Conservation (phyloP, 1,284 basidiomycete species). For the Trametes hirsuta region DNA sequence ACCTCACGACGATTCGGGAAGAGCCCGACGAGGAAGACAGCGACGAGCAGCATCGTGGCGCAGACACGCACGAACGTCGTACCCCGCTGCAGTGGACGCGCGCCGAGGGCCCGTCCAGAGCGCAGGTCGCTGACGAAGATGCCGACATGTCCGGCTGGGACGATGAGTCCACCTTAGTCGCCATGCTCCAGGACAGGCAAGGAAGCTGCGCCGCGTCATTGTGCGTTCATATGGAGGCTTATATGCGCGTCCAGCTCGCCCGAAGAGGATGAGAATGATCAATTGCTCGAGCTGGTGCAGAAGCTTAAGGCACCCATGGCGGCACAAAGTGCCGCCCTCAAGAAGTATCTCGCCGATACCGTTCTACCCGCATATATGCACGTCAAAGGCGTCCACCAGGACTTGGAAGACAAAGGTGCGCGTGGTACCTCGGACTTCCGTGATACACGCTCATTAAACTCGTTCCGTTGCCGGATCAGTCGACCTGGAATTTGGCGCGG, state of each 20-base stretch:
- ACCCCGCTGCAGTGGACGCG: constrained; percentile 19
- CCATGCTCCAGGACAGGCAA: constrained; percentile 51
- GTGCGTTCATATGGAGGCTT: neutral
- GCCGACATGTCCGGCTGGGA: constrained; percentile 52
- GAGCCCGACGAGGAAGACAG: constrained; percentile 24
- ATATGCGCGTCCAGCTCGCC: constrained; percentile 17
- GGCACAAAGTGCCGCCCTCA: constrained; percentile 43
- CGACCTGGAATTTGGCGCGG: constrained; percentile 49
- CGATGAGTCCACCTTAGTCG: constrained; percentile 58
- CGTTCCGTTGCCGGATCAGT: constrained; percentile 28
- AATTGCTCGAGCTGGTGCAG: constrained; percentile 46
- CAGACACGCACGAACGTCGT: constrained; percentile 17
- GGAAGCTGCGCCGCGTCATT: constrained; percentile 12
- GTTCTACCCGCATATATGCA: constrained; percentile 55
- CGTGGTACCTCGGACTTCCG: neutral
- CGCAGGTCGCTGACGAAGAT: constrained; percentile 31
- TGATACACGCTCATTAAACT: constrained; percentile 7
- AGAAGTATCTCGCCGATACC: constrained; percentile 52
- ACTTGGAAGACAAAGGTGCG: constrained; percentile 44
- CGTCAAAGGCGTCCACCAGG: constrained; percentile 47
- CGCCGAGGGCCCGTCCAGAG: constrained; percentile 10
- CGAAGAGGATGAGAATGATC: constrained; percentile 36
- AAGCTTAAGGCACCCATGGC: constrained; percentile 53
- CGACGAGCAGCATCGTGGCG: constrained; percentile 5
- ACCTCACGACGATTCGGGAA: constrained; percentile 26